phyloP scores from a whole-genome alignment of 2,329 filamentous ascomycete genomes.

The Penicillium sp. region DNA sequence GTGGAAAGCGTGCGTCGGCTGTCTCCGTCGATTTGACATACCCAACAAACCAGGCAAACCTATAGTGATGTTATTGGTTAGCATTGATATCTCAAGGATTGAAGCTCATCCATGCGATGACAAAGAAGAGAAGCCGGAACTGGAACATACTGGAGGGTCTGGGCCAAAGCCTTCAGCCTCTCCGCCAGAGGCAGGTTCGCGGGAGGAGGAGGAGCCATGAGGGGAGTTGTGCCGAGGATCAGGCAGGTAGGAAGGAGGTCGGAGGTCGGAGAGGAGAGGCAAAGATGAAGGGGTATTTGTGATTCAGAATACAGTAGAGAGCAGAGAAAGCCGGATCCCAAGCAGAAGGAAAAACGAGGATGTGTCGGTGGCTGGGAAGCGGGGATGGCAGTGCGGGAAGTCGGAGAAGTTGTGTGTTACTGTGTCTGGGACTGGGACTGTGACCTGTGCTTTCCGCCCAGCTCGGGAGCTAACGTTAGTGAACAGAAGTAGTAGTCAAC shows the following conservation, averaged over 20 bases:
- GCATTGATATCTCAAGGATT: constrained; percentile 17
- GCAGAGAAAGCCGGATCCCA: not conserved
- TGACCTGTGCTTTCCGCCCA: constrained; percentile 16
- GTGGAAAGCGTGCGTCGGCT: not conserved
- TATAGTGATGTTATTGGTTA: constrained; percentile 36
- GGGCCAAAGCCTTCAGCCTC: constrained; percentile 74
- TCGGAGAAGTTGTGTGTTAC: constrained; percentile 25
- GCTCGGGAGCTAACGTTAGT: constrained; percentile 14
- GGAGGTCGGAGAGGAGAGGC: constrained; percentile 10
- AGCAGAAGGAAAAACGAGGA: constrained; percentile 8
- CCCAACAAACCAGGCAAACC: constrained; percentile 76
- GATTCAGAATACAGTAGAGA: not conserved
- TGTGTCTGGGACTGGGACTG: too few relatives aligned
- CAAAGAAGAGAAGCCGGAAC: constrained; percentile 9
- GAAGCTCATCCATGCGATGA: constrained; percentile 10
- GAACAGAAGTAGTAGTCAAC: not conserved
- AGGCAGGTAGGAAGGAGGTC: constrained; percentile 6
- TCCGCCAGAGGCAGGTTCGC: constrained; percentile 70
- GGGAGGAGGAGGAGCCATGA: constrained; percentile 74
- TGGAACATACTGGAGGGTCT: constrained; percentile 82
- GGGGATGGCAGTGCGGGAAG: constrained; percentile 11
- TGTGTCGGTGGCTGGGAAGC: constrained; percentile 22
- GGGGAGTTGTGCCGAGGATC: constrained; percentile 13
- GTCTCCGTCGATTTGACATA: constrained; percentile 50
- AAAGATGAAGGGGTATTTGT: not conserved